Conservation (phyloP, 345 rosid genomes). For the Eucalyptus curtisii region DNA sequence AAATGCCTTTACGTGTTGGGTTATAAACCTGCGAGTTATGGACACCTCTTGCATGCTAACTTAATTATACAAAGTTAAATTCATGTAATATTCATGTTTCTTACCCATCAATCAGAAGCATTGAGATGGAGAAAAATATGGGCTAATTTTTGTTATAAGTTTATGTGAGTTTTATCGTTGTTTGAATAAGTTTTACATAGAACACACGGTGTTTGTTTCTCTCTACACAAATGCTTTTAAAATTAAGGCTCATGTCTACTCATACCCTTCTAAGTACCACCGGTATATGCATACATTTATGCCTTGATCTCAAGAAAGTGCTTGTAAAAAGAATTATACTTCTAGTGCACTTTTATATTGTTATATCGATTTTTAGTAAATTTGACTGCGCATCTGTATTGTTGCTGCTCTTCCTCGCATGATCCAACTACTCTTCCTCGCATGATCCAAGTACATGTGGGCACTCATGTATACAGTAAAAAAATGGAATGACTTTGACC, state of each 20-base stretch:
- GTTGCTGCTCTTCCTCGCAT: background rate
- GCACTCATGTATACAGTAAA: slow-evolving; percentile 1
- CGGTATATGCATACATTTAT: background rate
- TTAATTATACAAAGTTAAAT: background rate
- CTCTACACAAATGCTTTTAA: background rate
- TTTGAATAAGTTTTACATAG: background rate
- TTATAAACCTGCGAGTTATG: background rate
- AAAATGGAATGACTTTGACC: slow-evolving; percentile 20
- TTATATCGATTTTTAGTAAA: background rate
- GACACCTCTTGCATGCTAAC: background rate
- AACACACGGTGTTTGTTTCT: background rate
- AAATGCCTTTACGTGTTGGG: background rate
- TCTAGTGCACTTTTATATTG: background rate
- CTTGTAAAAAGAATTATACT: background rate
- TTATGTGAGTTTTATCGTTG: background rate
- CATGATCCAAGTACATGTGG: background rate
- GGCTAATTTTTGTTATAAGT: background rate
- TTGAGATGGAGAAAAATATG: background rate
- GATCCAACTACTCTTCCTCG: background rate
- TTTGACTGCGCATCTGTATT: background rate
- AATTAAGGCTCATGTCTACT: background rate
- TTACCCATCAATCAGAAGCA: background rate
- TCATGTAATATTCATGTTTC: background rate
- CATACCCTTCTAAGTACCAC: background rate
- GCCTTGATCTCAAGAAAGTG: background rate